Conservation (phyloP, 306 rosid species). For the Lablab purpureus region DNA sequence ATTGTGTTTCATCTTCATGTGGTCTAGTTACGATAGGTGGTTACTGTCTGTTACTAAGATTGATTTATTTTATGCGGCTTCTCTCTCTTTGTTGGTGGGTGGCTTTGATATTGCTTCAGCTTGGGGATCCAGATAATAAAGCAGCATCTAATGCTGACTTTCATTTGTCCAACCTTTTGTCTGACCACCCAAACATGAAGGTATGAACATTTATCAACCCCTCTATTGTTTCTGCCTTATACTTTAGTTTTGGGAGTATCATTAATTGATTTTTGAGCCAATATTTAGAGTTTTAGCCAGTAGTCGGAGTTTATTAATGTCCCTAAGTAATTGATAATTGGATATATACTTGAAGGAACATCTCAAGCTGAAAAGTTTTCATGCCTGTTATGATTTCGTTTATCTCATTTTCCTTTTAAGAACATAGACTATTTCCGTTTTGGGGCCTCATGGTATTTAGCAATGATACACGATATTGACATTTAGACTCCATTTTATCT, state of each 20-base stretch:
- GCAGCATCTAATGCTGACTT: constrained; percentile 94
- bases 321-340: constrained; percentile 8
- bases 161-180: constrained; percentile 86
- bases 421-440: neutral
- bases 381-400: constrained; percentile 14
- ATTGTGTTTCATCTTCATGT: constrained; percentile 15
- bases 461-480: constrained; percentile 8
- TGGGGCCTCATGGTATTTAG: neutral
- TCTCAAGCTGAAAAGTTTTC: constrained; percentile 1
- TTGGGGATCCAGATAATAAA: constrained; percentile 95
- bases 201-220: constrained; percentile 46
- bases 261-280: neutral
- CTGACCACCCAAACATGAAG: constrained; percentile 98
- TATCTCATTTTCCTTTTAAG: constrained; percentile 1
- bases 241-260: neutral
- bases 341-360: neutral
- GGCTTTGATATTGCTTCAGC: constrained; percentile 60
- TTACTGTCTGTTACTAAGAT: constrained; percentile 13
- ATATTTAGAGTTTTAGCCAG: neutral
- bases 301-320: neutral
- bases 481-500: neutral
- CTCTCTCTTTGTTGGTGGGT: constrained; percentile 13
- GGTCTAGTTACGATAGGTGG: neutral
- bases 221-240: neutral
- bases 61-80: neutral